phyloP scores from a whole-genome alignment of 2,329 filamentous ascomycete genomes.

The Pyrenophora seminiperda region DNA sequence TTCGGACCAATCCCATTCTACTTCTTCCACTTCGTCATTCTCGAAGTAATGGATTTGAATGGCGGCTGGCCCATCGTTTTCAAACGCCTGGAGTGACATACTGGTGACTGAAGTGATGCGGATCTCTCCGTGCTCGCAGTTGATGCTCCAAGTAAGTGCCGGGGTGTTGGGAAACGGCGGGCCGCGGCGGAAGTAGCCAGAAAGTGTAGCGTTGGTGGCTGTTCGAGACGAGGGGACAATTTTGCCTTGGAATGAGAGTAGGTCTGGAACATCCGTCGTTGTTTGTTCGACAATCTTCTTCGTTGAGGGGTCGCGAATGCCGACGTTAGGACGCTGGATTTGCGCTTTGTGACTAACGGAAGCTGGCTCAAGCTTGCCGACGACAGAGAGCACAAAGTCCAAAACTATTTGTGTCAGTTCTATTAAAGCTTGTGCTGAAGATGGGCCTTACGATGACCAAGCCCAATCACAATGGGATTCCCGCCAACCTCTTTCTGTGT shows the following conservation, averaged over 20 bases:
- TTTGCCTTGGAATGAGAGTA: conserved; percentile 48
- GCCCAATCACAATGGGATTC: conserved; percentile 23
- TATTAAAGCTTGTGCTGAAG: too few species aligned
- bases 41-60: conserved; percentile 59
- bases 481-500: conserved; percentile 19
- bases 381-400: conserved; percentile 25
- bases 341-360: conserved; percentile 15
- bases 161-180: conserved; percentile 23
- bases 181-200: conserved; percentile 20
- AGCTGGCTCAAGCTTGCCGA: conserved; percentile 23
- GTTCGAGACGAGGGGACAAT: neutral
- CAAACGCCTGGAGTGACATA: conserved; percentile 21
- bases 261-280: conserved; percentile 53
- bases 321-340: conserved; percentile 2
- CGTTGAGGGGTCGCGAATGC: neutral
- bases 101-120: conserved; percentile 30
- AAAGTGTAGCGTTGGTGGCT: conserved; percentile 13
- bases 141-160: conserved; percentile 19
- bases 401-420: neutral
- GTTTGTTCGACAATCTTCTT: neutral
- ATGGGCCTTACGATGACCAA: conserved; percentile 37
- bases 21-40: conserved; percentile 52
- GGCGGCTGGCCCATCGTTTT: conserved; percentile 43
- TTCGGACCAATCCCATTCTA: conserved; percentile 52
- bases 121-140: conserved; percentile 27